These are phyloP conservation scores for Huiozyma sinensis DNA, from an alignment of 805 yeast genomes.

Conservation along the genomic window DNA sequence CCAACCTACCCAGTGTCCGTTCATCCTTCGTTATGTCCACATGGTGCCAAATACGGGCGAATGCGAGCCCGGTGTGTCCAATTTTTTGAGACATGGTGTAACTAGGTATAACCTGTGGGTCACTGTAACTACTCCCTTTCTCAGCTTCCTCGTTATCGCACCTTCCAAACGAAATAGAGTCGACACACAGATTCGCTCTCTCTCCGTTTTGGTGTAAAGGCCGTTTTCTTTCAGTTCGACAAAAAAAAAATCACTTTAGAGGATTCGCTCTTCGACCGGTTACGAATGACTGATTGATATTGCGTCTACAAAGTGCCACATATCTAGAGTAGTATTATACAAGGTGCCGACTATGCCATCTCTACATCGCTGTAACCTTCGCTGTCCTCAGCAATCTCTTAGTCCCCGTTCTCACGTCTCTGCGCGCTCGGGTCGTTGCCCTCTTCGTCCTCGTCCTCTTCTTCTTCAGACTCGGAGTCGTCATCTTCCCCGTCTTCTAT, in stretches of 20 bases:
- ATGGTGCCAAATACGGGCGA: slow-evolving; percentile 90
- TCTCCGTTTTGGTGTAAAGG: no score
- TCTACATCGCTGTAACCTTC: slow-evolving; percentile 33
- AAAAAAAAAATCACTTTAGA: no score
- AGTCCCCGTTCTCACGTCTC: slow-evolving; percentile 9
- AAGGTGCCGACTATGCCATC: slow-evolving; percentile 13
- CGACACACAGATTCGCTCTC: no score
- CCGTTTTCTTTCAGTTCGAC: no score
- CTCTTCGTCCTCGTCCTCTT: slow-evolving; percentile 6
- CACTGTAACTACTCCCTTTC: background rate
- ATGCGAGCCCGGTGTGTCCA: slow-evolving; percentile 54
- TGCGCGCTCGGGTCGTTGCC: background rate
- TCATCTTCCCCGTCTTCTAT: slow-evolving; percentile 40
- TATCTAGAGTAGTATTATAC: no score
- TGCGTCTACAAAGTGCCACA: no score
- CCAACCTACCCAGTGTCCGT: slow-evolving; percentile 86
- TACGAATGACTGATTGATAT: no score
- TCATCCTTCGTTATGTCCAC: slow-evolving; percentile 78
- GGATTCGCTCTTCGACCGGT: no score
- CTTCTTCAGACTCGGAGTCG: slow-evolving; percentile 24
- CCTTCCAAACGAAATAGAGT: no score
- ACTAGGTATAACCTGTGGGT: background rate
- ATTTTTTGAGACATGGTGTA: slow-evolving; percentile 27
- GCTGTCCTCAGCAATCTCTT: slow-evolving; percentile 25
- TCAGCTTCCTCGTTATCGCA: no score